These are phyloP conservation scores for Rhizophora mangle DNA, from an alignment of 345 rosid genomes.

Conservation along the genomic window DNA sequence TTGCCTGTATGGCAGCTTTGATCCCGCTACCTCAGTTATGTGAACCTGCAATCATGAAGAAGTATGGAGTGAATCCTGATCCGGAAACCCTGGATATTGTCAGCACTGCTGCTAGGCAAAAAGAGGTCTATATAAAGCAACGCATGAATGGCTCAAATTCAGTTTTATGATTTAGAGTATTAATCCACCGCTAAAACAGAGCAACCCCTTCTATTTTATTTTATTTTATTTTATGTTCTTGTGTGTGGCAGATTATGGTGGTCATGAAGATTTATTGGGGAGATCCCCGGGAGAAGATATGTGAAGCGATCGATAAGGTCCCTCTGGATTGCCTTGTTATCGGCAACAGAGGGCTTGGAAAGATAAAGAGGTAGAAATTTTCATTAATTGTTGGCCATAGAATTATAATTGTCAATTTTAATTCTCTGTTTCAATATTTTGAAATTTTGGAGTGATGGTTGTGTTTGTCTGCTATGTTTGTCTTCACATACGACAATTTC, in stretches of 20 bases:
- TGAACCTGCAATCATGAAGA: slow-evolving; percentile 58
- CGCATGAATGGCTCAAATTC: too few species aligned
- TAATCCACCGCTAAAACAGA: not conserved
- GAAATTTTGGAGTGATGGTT: too few species aligned
- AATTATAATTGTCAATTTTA: not conserved
- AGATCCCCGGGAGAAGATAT: slow-evolving; percentile 78
- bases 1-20: slow-evolving; percentile 41
- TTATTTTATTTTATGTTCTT: not conserved
- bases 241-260: slow-evolving; percentile 31
- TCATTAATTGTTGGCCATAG: not conserved
- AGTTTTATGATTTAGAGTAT: not conserved
- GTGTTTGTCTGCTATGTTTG: too few species aligned
- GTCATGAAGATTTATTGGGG: slow-evolving; percentile 81
- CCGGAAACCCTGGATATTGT: slow-evolving; percentile 65
- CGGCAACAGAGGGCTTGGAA: slow-evolving; percentile 84
- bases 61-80: slow-evolving; percentile 69
- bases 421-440: not conserved
- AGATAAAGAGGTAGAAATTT: slow-evolving; percentile 54
- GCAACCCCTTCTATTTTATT: not conserved
- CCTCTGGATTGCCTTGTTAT: slow-evolving; percentile 71
- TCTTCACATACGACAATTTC: too few species aligned
- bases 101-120: slow-evolving; percentile 51
- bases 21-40: slow-evolving; percentile 62
- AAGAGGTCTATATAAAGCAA: slow-evolving; percentile 33
- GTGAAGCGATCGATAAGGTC: slow-evolving; percentile 67